phyloP scores from a whole-genome alignment of 2,329 filamentous ascomycete species.

The Leptographium procerum region DNA sequence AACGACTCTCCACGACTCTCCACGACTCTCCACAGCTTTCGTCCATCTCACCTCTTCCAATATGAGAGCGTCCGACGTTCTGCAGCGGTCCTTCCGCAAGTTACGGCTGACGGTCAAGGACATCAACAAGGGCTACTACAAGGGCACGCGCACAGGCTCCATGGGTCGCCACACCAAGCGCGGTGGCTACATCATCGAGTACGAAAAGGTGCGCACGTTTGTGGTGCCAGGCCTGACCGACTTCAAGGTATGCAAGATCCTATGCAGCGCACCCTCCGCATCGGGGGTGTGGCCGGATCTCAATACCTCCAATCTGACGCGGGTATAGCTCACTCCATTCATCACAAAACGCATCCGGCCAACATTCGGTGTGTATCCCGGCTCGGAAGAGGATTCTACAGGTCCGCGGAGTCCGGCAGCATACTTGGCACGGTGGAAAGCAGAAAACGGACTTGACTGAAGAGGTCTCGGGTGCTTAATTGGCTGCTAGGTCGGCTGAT shows the following conservation, averaged over 20 bases:
- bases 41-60: conserved; percentile 13
- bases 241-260: conserved; percentile 62
- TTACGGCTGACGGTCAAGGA: conserved; percentile 83
- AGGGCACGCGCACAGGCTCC: conserved; percentile 79
- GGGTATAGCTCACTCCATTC: conserved; percentile 62
- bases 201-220: conserved; percentile 80
- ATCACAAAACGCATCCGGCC: conserved; percentile 50
- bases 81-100: conserved; percentile 61
- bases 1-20: too few relatives aligned
- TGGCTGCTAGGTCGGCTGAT: not conserved
- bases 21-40: not conserved
- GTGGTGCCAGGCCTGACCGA: conserved; percentile 55
- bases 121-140: conserved; percentile 90
- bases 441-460: conserved; percentile 50
- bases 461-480: not conserved
- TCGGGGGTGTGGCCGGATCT: too few relatives aligned
- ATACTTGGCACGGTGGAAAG: conserved; percentile 57
- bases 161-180: conserved; percentile 77
- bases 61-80: conserved; percentile 58
- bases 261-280: too few relatives aligned
- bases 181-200: conserved; percentile 78
- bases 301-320: conserved; percentile 3
- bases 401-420: conserved; percentile 50
- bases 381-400: conserved; percentile 37
- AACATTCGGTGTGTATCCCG: conserved; percentile 25